Percentiles rank a stretch among this genome's conserved stretches.
Evolutionary conservation across 768 basidiomycete genomes (phyloP).

Genomic region (Serendipita sp.): DNA sequence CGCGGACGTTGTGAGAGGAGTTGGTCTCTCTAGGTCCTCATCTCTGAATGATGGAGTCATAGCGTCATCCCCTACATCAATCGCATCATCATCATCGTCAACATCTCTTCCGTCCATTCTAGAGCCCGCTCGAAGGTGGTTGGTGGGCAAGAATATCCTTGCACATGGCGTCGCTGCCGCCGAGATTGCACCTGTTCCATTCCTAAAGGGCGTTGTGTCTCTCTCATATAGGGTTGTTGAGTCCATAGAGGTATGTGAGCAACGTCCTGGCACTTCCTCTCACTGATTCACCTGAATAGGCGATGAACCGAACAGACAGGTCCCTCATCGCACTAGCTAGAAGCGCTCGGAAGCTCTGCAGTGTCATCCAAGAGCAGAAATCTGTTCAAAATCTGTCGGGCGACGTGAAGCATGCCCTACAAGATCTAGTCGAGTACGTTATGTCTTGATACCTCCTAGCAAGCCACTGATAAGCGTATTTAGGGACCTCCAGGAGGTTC

Average conservation of each 20-base stretch:
- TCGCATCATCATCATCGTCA: too few relatives aligned
- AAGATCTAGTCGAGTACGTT: not conserved
- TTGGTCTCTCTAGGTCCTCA: too few relatives aligned
- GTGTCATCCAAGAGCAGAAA: not conserved
- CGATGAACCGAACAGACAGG: not conserved
- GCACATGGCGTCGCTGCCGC: not conserved
- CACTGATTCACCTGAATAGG: not conserved
- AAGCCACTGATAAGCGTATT: not conserved
- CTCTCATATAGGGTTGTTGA: not conserved
- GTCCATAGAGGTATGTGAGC: not conserved
- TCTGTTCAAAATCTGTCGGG: not conserved
- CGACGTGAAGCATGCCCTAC: not conserved
- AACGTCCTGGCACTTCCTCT: not conserved
- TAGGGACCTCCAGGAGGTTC: not conserved
- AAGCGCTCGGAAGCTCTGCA: not conserved
- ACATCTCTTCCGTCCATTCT: too few relatives aligned
- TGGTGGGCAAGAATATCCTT: not conserved
- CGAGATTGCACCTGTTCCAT: not conserved
- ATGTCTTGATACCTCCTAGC: not conserved
- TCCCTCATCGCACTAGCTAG: not conserved
- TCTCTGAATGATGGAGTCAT: too few relatives aligned
- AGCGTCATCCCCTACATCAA: too few relatives aligned
- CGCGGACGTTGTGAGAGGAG: too few relatives aligned
- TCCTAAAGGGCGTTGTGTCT: not conserved
- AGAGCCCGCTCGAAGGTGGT: not conserved